Base-by-base conservation (phyloP, 306 rosid genomes). In the Prunus salicina region DNA sequence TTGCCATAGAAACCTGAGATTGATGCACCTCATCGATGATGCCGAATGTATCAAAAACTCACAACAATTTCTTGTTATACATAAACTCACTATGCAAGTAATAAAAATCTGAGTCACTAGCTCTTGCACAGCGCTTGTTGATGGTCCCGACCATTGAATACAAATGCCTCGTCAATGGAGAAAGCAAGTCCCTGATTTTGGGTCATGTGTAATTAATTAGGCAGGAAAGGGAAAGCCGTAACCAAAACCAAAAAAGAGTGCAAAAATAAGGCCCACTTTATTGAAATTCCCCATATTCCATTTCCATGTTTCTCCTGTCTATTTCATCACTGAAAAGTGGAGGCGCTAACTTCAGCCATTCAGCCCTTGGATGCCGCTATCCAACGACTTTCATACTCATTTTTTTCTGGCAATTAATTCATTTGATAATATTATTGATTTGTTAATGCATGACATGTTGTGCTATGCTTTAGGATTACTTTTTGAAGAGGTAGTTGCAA, bases 301-400 rank as follows among this genome's bases (percentile, higher is more conserved):
- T 34, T 80, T 65, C 67, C 73, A 70, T 24, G 61, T 28, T 55
- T 56, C 47, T 57, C 22, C 71, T 73, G 72, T 67, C 78, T 63
- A 76, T 28, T 67, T 69, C 20, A 28, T 49, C 13, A 55, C 52
- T 76, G 32, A 78, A 83, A 82, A 79, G 82, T 83, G 71, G 75
- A 82, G 91, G 89, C 96, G 93, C 76, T 50, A 88, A 84, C 43
- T 25, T 22, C 52, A 14, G 47, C 24, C 38, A 5, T 60, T 60
- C 34, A 60, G 24, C 46, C 91, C 93, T 75, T 56, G 41, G 60
- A 81, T 89, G 71, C 75, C 83, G 88, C 87, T 53, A 85, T 74
- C 92, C 81, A 72, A 67, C 71, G 30, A 18, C 45, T 16, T 30
- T 20, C 2, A 63, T 24, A 38, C 25, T 62, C 4, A 5, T 62